These are phyloP conservation scores for Linnemannia hyalina DNA, from an alignment of 192 early-diverging fungal species.

Conservation along the genomic window DNA sequence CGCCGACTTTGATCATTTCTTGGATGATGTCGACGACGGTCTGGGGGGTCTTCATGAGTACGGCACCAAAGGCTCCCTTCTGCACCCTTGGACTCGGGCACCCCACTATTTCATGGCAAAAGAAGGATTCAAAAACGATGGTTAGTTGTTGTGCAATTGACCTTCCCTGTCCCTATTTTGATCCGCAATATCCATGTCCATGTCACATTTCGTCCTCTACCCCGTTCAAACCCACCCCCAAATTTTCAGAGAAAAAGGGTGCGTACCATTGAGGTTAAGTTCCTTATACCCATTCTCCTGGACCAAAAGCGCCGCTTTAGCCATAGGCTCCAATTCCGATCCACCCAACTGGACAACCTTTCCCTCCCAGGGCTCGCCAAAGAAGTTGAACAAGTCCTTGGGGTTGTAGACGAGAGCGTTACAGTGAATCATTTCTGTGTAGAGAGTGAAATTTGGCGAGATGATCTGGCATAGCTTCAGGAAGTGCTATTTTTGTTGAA, in stretches of 20 bases:
- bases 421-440: conserved; percentile 82
- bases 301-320: conserved; percentile 64
- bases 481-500: conserved; percentile 61
- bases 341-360: conserved; percentile 74
- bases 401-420: conserved; percentile 64
- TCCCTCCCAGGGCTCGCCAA: conserved; percentile 59
- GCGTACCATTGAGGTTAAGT: conserved; percentile 73
- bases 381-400: conserved; percentile 59
- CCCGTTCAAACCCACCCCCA: no score
- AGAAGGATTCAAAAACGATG: background rate
- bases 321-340: conserved; percentile 61
- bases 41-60: conserved; percentile 77
- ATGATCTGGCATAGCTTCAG: conserved; percentile 75
- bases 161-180: background rate
- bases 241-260: background rate
- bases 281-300: conserved; percentile 69
- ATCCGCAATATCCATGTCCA: no score
- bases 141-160: no score
- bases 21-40: conserved; percentile 67
- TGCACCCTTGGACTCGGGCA: conserved; percentile 81
- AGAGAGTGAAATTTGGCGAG: conserved; percentile 73
- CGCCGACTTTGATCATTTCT: conserved; percentile 62
- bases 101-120: conserved; percentile 53
- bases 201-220: no score
- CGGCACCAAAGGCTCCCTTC: conserved; percentile 75